Conservation (phyloP, 768 basidiomycete genomes). For the Pleurotus eryngii region DNA sequence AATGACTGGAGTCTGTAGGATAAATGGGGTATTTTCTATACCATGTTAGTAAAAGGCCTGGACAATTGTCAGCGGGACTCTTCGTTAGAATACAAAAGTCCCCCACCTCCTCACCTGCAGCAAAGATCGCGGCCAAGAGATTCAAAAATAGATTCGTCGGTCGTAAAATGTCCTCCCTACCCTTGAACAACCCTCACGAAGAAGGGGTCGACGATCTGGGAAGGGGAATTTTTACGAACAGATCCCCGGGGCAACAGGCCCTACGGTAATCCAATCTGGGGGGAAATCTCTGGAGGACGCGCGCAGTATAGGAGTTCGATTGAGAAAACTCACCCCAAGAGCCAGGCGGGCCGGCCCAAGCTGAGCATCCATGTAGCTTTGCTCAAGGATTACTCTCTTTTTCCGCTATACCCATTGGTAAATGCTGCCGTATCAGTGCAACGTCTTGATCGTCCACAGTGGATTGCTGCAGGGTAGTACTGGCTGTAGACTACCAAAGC, state of each 20-base stretch:
- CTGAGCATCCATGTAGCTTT: slow-evolving; percentile 42
- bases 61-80: background rate
- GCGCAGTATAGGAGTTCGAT: too few species aligned
- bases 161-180: slow-evolving; percentile 51
- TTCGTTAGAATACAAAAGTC: background rate
- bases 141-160: slow-evolving; percentile 54
- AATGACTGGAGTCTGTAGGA: slow-evolving; percentile 36
- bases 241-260: too few species aligned
- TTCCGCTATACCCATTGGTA: slow-evolving; percentile 52
- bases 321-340: slow-evolving; percentile 33
- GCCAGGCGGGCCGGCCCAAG: slow-evolving; percentile 48
- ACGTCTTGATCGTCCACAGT: slow-evolving; percentile 42
- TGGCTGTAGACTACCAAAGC: slow-evolving; percentile 43
- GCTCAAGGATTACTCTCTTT: slow-evolving; percentile 48
- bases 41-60: too few species aligned
- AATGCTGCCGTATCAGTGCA: slow-evolving; percentile 53
- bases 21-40: too few species aligned
- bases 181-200: slow-evolving; percentile 47
- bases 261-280: slow-evolving; percentile 42
- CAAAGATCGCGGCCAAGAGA: slow-evolving; percentile 42
- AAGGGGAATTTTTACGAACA: too few species aligned
- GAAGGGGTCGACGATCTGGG: slow-evolving; percentile 50
- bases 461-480: slow-evolving; percentile 40
- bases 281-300: slow-evolving; percentile 4
- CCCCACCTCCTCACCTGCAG: slow-evolving; percentile 46